Base-by-base conservation (phyloP, 176 grass and related monocot genomes). In the Zizania latifolia region DNA sequence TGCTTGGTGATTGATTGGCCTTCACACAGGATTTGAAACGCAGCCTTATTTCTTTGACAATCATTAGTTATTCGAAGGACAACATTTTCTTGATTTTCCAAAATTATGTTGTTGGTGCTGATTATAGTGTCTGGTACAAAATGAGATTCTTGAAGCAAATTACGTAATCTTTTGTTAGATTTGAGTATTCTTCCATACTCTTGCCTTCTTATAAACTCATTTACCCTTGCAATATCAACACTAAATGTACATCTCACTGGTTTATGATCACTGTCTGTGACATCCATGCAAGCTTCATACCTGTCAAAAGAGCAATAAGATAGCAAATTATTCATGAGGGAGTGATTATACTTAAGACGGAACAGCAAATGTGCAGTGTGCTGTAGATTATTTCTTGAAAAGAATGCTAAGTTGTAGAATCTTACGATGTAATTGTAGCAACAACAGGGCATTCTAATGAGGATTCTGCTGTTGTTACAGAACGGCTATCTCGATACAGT, bases 261-360 rank as follows among this genome's bases (percentile, higher is more conserved):
- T 79, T 97, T 97, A 90, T 97, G 94, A 77, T 97, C 94, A 80
- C 94, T 97, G 48, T 97, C 90, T 39, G 61, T 92, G 68, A 89
- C 88, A 81, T 93, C 84, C 94, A 97, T 92, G 79, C 94, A 97
- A 74, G 94, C 88, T 74, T 93, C 90, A 8, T 97, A 97, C 68
- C 94, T 97, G 70, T 1, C 41, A 81, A 80, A 68, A 66, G 27
- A 78, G 72, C 46, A 21, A 48, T 23, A 72, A 45, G 45, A 36
- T 14, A 10, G 4, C 41, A 74, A 14, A 45, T 67, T 58, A 76
- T 77, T 12, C 62, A 70, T 48, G 34, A 27, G 75, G 11, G 50
- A 78, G 26, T 71, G 10, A 55, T 19, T 31, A 82, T 70, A 64
- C 16, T 58, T 77, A 62, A 65, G 34, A 45, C 72, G 36, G 12